phyloP scores from a whole-genome alignment of 352 stramenopile species.

The Globisporangium heterothallicum region DNA sequence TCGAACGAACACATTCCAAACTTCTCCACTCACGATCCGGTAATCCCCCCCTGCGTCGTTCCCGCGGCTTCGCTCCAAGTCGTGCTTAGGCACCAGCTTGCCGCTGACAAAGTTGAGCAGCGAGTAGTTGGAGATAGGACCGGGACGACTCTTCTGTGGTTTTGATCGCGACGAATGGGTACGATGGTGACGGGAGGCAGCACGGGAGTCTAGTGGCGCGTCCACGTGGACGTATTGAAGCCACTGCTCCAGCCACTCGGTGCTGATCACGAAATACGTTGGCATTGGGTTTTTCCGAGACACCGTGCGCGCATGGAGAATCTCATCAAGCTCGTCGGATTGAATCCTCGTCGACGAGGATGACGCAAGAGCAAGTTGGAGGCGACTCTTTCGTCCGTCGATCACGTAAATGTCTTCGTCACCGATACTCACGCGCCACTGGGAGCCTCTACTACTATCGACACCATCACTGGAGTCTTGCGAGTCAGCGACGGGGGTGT shows the following conservation, averaged over 20 bases:
- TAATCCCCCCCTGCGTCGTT: constrained; percentile 39
- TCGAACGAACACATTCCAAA: constrained; percentile 54
- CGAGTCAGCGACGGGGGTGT: background rate
- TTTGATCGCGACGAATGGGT: constrained; percentile 4
- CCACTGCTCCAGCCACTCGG: constrained; percentile 61
- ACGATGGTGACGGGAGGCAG: constrained; percentile 10
- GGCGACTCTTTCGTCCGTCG: constrained; percentile 4
- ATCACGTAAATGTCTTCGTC: constrained; percentile 16
- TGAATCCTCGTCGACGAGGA: background rate
- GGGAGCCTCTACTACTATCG: background rate
- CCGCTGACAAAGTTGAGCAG: constrained; percentile 64
- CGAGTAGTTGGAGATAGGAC: constrained; percentile 59
- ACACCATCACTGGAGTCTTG: constrained; percentile 5
- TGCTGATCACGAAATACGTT: constrained; percentile 51
- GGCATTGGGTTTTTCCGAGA: constrained; percentile 19
- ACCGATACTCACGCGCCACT: constrained; percentile 5
- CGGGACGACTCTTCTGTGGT: constrained; percentile 22
- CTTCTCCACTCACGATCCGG: constrained; percentile 57
- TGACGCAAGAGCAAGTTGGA: constrained; percentile 1
- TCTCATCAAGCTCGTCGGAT: constrained; percentile 48
- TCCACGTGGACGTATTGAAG: constrained; percentile 59
- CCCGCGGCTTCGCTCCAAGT: constrained; percentile 35
- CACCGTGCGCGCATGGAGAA: constrained; percentile 33
- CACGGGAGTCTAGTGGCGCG: constrained; percentile 6
- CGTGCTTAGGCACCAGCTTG: constrained; percentile 39